Percentiles rank a stretch among this genome's conserved stretches.
Conservation (phyloP, 768 basidiomycete species). For the Hygrocybe punicea region DNA sequence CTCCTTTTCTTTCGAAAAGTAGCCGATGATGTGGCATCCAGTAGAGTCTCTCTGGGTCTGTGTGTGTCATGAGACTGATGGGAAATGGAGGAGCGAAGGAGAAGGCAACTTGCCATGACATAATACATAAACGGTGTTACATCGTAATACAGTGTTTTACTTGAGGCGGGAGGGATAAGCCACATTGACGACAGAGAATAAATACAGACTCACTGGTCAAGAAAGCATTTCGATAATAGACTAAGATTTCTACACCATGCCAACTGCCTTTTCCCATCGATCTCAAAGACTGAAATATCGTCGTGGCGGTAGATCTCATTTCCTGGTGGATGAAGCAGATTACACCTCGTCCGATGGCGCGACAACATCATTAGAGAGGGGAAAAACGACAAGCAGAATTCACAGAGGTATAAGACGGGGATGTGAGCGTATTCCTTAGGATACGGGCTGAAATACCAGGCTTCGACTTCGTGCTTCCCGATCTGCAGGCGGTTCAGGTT, state of each 20-base stretch:
- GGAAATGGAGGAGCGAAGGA: background rate
- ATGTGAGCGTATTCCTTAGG: constrained; percentile 97
- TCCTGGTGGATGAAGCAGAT: constrained; percentile 89
- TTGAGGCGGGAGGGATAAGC: constrained; percentile 33
- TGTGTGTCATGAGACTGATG: constrained; percentile 10
- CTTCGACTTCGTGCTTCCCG: constrained; percentile 93
- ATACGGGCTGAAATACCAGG: constrained; percentile 99
- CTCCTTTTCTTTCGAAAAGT: constrained; percentile 99
- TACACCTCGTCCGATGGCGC: constrained; percentile 90
- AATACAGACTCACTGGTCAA: constrained; percentile 83
- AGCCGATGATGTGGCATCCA: constrained; percentile 94
- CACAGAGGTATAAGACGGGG: constrained; percentile 94
- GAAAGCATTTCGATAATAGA: constrained; percentile 94
- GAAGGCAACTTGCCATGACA: constrained; percentile 71
- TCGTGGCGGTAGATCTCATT: constrained; percentile 99
- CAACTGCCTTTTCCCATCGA: constrained; percentile 93
- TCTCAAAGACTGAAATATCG: constrained; percentile 96
- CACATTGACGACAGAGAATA: constrained; percentile 9
- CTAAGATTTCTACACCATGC: constrained; percentile 97
- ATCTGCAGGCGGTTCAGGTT: constrained; percentile 97
- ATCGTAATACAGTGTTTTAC: constrained; percentile 99
- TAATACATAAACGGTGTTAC: constrained; percentile 99
- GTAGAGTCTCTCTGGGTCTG: constrained; percentile 80
- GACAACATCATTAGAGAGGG: constrained; percentile 87
- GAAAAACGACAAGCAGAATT: constrained; percentile 94